Evolutionary conservation across 768 basidiomycete species (phyloP).

Genomic region (Pleurotus giganteus): DNA sequence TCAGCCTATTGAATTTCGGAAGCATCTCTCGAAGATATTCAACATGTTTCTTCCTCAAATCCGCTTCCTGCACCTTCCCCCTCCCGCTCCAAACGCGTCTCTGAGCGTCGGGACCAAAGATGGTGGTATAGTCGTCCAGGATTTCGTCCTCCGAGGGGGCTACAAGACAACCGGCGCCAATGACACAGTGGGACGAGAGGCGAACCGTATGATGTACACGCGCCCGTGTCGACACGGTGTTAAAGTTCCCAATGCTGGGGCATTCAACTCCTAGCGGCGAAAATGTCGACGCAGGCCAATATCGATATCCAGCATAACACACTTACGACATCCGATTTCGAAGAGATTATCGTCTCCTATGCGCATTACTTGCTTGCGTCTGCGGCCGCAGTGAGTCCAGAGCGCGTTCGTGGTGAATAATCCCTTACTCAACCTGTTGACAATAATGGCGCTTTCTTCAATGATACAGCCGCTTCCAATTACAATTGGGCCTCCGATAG

Average conservation of each 20-base stretch:
- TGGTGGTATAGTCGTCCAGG: constrained; percentile 78
- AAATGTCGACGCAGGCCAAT: neutral
- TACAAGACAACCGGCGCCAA: constrained; percentile 80
- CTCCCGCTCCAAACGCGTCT: constrained; percentile 83
- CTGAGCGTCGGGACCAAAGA: constrained; percentile 77
- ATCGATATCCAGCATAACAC: neutral
- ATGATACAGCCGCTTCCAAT: constrained; percentile 88
- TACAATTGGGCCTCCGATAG: constrained; percentile 85
- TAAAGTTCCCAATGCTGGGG: constrained; percentile 79
- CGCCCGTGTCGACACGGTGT: constrained; percentile 82
- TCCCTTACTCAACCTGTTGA: constrained; percentile 62
- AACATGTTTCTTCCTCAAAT: constrained; percentile 81
- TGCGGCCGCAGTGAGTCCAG: constrained; percentile 19
- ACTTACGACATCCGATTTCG: constrained; percentile 90
- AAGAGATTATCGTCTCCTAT: constrained; percentile 95
- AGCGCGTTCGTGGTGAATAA: neutral
- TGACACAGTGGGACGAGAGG: constrained; percentile 75
- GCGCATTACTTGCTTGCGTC: constrained; percentile 82
- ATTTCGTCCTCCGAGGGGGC: constrained; percentile 77
- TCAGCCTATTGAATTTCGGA: constrained; percentile 81
- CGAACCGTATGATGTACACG: constrained; percentile 82
- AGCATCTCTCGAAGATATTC: constrained; percentile 92
- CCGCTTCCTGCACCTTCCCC: constrained; percentile 79
- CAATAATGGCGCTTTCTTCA: constrained; percentile 87
- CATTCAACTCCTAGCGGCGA: constrained; percentile 75